Evolutionary conservation across 2,329 filamentous ascomycete genomes (phyloP).

Genomic region (Aureobasidium lini): DNA sequence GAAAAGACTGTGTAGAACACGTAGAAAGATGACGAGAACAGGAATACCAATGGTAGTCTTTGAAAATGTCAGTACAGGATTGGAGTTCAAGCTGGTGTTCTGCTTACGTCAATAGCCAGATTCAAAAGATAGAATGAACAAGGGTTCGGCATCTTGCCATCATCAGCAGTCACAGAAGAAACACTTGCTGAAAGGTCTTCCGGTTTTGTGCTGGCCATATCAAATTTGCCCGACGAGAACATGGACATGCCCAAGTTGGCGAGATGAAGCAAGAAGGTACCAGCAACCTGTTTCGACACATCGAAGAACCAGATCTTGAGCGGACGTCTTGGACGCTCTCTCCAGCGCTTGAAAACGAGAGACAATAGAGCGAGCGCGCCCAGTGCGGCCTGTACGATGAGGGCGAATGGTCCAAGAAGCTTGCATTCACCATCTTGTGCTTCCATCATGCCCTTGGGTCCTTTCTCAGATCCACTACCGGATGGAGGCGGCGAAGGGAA

Average conservation of each 20-base stretch:
- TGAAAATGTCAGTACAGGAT: neutral
- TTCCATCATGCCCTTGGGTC: constrained; percentile 2
- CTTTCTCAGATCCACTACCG: neutral
- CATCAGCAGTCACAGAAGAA: constrained; percentile 31
- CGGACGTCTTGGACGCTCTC: constrained; percentile 83
- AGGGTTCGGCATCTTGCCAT: constrained; percentile 70
- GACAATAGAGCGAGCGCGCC: constrained; percentile 76
- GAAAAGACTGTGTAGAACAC: constrained; percentile 64
- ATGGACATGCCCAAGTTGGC: constrained; percentile 95
- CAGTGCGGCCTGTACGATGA: constrained; percentile 81
- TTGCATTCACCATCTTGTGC: constrained; percentile 62
- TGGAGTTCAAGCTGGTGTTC: neutral
- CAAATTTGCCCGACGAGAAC: constrained; percentile 81
- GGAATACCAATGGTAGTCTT: constrained; percentile 95
- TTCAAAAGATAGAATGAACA: constrained; percentile 97
- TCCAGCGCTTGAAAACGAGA: constrained; percentile 87
- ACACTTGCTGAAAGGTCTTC: constrained; percentile 25
- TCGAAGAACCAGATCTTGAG: constrained; percentile 98
- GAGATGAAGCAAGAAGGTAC: constrained; percentile 81
- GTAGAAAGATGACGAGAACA: constrained; percentile 83
- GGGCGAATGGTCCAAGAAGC: constrained; percentile 81
- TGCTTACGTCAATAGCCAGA: constrained; percentile 84
- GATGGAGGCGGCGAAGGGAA: neutral
- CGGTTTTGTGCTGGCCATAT: constrained; percentile 46
- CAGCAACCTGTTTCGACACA: constrained; percentile 93